Evolutionary conservation across 768 basidiomycete species (phyloP), one percentile per base, ranked within the genome.

Genomic region (Boletus reticuloceps): DNA sequence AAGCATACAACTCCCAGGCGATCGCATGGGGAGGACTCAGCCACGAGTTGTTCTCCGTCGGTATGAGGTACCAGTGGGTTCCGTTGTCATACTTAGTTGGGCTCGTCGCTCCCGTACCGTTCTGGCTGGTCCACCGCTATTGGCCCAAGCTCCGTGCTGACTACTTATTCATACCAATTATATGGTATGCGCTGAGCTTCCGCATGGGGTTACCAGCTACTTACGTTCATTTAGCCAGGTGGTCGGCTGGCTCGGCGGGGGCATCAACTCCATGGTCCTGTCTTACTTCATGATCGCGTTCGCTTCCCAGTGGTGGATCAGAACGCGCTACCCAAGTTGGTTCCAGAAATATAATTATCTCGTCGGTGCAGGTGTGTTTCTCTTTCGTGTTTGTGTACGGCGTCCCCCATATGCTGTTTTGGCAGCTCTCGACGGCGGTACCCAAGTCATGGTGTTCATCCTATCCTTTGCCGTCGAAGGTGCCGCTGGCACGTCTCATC

Each of bases 371-470:
- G 86, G 67, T 63, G 11, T 16, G 60, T 50, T 25, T 17, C 20
- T 42, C 44, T 32, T 31, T 10, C 17, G 17, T 12, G n/a, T 5
- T 19, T 12, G n/a, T 32, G 7, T 8, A 11, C 11, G 25, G 20
- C 1, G 1, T 31, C 10, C 17, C 44, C 25, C 25, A 62, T 31
- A 10, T 34, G 7, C 6, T 14, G 6, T 19, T n/a, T 14, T 19
- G 32, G 56, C 55, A 62, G 70, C 65, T 19, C 73, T 78, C 19
- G 72, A 75, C 42, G 68, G 72, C 19, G 76, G 73, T 14, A 66
- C 69, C 3, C 74, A 82, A 64, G 79, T 83, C 22, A 81, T 82
- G 78, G 75, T 80, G 17, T 81, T 82, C 60, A 74, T 82, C 22
- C 66, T 79, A 14, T 78, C 82, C 0, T 75, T 74, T 51, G 70